Evolutionary conservation across 169 alveolate species (phyloP), one percentile per base, ranked within the genome.

Genomic region (Miamiensis avidus): DNA sequence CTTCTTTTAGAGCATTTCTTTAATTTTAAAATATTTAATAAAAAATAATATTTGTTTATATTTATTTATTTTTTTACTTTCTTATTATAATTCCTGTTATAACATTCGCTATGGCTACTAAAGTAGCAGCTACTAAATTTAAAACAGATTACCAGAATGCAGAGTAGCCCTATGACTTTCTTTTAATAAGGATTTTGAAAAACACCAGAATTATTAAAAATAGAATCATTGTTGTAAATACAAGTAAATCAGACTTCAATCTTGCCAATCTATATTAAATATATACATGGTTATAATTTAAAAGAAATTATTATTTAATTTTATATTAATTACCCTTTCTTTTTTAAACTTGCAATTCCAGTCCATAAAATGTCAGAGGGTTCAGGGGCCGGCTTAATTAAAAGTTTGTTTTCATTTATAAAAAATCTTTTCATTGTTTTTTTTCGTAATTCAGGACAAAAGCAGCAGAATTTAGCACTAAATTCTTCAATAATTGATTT

Each of bases 361-460:
- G 78, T 83, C 88, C 88, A 83, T 20, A 74, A n/a, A 25, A 83
- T 75, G 29, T 83, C 88, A 26, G 88, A 74, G 0, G 88, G 88
- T 34, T 83, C 88, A n/a, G 88, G 82, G 25, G 88, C 82, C 29
- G 49, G 34, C 74, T 65, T 83, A 25, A 83, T n/a, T 81, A 34
- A 33, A 27, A 81, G 28, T 25, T 30, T 27, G 0, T 32, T n/a
- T 49, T 65, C 31, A 25, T 65, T 81, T 4, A 77, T 32, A 30
- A 32, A 77, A 77, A 33, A 29, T 0, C 33, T 69, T 16, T 33
- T 33, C 0, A 77, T 26, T 33, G 33, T 33, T 31, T 77, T 0
- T 33, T 29, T 31, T 27, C 33, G 1, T 20, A 27, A 33, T 0
- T 77, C 33, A 25, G 65, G 65, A 25, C 34, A 31, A 77, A 77